phyloP scores from a whole-genome alignment of 2,329 filamentous ascomycete genomes.

The Dothidotthia symphoricarpi region DNA sequence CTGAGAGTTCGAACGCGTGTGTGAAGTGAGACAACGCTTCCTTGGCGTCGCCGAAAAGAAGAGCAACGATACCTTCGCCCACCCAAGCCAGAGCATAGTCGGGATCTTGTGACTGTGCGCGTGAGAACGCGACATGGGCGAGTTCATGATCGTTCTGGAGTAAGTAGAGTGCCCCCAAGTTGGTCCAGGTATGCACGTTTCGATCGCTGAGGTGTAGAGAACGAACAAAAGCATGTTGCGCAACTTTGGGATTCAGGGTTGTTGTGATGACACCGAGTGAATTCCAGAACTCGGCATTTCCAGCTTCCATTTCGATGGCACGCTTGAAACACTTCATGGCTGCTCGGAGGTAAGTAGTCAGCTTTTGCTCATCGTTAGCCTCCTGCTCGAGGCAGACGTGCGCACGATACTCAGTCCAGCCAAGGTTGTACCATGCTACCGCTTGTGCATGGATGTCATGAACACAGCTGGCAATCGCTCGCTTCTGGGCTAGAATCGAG shows the following conservation, averaged over 20 bases:
- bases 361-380: conserved; percentile 31
- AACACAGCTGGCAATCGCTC: conserved; percentile 70
- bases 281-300: conserved; percentile 97
- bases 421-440: conserved; percentile 95
- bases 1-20: conserved; percentile 90
- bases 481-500: conserved; percentile 81
- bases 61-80: conserved; percentile 82
- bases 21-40: conserved; percentile 86
- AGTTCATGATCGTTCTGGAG: conserved; percentile 78
- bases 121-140: conserved; percentile 86
- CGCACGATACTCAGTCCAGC: conserved; percentile 86
- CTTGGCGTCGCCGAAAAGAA: conserved; percentile 68
- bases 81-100: conserved; percentile 93
- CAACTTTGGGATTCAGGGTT: conserved; percentile 77
- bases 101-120: conserved; percentile 90
- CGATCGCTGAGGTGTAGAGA: conserved; percentile 90
- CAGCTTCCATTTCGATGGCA: conserved; percentile 90
- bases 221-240: conserved; percentile 89
- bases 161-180: conserved; percentile 82
- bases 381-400: conserved; percentile 62
- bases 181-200: conserved; percentile 83
- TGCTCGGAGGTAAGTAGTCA: conserved; percentile 71
- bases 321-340: conserved; percentile 90
- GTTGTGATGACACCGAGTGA: conserved; percentile 89
- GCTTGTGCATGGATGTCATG: conserved; percentile 83